A percentile compares a stretch with the other conserved stretches of the same genome.
These are phyloP conservation scores for Fusarium oxysporum DNA, from an alignment of 2,329 filamentous ascomycete species.

Conservation along the genomic window DNA sequence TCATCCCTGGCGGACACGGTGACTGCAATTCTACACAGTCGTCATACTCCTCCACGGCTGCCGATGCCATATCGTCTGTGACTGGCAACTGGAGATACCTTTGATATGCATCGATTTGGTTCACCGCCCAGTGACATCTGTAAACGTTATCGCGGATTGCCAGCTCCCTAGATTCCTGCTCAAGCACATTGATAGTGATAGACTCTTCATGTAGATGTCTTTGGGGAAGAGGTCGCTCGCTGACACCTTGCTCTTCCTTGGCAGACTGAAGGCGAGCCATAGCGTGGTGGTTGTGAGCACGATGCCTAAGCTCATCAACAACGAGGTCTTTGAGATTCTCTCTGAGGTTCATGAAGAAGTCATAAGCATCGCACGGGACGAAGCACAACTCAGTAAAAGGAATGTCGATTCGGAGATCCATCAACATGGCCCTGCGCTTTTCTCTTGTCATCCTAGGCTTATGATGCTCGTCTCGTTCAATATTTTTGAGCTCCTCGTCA, in stretches of 20 bases:
- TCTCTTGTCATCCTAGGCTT: too few species aligned
- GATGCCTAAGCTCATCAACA: not conserved
- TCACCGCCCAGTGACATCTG: too few species aligned
- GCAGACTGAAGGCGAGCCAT: not conserved
- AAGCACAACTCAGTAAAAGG: not conserved
- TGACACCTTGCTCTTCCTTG: not conserved
- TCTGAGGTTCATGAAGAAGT: not conserved
- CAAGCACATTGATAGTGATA: not conserved
- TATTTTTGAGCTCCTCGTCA: not conserved
- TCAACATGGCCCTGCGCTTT: not conserved
- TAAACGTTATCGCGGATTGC: fast-evolving
- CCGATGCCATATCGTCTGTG: not conserved
- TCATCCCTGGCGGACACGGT: not conserved
- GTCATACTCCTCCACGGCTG: not conserved
- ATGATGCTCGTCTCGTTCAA: too few species aligned
- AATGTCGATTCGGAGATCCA: not conserved
- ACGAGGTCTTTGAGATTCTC: not conserved
- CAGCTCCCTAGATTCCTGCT: not conserved
- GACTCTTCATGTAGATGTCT: fast-evolving
- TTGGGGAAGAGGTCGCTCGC: fast-evolving
- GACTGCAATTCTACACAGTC: not conserved
- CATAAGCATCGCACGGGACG: not conserved
- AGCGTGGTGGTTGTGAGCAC: not conserved
- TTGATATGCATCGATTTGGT: not conserved
- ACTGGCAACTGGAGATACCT: not conserved